phyloP scores from a whole-genome alignment of 176 grass and related monocot species.

The Rhynchospora breviuscula region DNA sequence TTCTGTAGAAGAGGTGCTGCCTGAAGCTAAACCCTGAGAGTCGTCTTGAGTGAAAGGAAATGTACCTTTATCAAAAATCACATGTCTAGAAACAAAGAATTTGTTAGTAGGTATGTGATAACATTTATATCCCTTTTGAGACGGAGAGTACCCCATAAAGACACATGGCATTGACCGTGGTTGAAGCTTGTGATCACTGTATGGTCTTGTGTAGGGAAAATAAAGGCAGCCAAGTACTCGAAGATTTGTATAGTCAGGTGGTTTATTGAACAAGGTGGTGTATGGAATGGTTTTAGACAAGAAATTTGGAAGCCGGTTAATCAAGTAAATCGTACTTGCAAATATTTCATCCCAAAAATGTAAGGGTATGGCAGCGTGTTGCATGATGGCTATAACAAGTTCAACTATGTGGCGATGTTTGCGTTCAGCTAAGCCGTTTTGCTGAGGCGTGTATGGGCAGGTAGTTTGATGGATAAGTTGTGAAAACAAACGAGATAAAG shows the following conservation, averaged over 20 bases:
- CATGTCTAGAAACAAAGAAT: not conserved
- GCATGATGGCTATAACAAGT: too few relatives aligned
- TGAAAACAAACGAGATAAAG: not conserved
- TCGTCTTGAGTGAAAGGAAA: too few relatives aligned
- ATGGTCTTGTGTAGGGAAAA: not conserved
- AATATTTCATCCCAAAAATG: not conserved
- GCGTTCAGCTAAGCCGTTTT: not conserved
- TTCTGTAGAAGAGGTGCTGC: too few relatives aligned
- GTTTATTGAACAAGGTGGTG: not conserved
- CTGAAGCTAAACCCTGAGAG: too few relatives aligned
- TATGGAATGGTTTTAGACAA: not conserved
- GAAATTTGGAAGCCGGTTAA: not conserved
- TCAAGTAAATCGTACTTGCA: not conserved
- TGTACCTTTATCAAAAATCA: not conserved
- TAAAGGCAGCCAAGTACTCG: not conserved
- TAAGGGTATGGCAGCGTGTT: too few relatives aligned
- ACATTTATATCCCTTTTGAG: not conserved
- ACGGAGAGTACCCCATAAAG: not conserved
- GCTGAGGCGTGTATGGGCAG: not conserved
- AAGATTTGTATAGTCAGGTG: not conserved
- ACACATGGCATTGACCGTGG: not conserved
- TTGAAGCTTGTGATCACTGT: not conserved
- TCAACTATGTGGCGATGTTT: too few relatives aligned
- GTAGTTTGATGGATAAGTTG: not conserved
- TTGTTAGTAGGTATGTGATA: not conserved